phyloP scores from a whole-genome alignment of 1,284 basidiomycete genomes.

The Tylopilus orsonianus region DNA sequence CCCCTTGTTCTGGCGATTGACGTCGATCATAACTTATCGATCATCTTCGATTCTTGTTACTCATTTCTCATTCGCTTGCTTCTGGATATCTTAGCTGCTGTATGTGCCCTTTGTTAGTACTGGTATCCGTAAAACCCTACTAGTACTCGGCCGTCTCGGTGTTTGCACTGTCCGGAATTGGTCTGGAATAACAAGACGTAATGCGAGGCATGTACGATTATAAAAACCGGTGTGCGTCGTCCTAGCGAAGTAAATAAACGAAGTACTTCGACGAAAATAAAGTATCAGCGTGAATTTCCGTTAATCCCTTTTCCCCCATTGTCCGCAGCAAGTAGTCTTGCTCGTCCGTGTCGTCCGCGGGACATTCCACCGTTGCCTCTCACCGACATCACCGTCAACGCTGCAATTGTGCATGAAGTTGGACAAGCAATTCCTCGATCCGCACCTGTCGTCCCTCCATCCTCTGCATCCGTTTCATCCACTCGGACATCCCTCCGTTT shows the following conservation, averaged over 20 bases:
- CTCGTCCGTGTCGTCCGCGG: too few relatives aligned
- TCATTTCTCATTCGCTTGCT: neutral
- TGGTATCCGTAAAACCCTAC: constrained; percentile 15
- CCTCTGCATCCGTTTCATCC: constrained; percentile 47
- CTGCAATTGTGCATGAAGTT: constrained; percentile 22
- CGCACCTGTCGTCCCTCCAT: constrained; percentile 64
- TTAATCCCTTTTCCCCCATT: neutral
- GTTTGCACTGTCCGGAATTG: neutral
- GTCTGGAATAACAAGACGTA: constrained; percentile 3
- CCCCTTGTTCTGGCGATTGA: neutral
- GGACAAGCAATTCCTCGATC: constrained; percentile 58
- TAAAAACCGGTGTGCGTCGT: neutral
- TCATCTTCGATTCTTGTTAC: constrained; percentile 14
- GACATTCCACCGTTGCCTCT: too few relatives aligned
- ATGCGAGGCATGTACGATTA: constrained; percentile 1
- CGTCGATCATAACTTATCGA: constrained; percentile 27
- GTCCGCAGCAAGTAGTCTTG: too few relatives aligned
- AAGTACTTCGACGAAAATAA: neutral
- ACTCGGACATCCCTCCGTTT: constrained; percentile 27
- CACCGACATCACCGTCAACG: constrained; percentile 9
- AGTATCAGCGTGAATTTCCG: neutral
- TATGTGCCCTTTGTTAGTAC: constrained; percentile 13
- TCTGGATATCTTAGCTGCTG: constrained; percentile 10
- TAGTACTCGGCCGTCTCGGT: constrained; percentile 8
- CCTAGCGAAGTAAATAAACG: neutral